Conservation (phyloP, 208 protist species). For the Ichthyophonus hoferi region DNA sequence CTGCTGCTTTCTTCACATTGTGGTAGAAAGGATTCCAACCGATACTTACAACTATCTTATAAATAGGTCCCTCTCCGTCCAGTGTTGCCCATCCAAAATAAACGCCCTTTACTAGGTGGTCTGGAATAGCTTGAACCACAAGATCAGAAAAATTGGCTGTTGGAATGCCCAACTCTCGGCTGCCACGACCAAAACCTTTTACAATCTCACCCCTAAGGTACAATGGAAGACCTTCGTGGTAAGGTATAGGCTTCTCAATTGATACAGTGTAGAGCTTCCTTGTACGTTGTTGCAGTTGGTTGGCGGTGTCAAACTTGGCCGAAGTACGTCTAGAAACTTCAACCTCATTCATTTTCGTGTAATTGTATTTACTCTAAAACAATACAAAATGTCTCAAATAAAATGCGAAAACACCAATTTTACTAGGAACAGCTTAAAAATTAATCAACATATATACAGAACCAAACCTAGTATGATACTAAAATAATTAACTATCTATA, state of each 20-base stretch:
- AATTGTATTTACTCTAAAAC: too few relatives aligned
- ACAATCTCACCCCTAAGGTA: conserved; percentile 69
- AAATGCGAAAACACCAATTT: too few relatives aligned
- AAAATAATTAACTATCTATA: too few relatives aligned
- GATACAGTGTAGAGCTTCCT: too few relatives aligned
- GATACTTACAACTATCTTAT: conserved; percentile 74
- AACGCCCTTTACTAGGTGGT: conserved; percentile 64
- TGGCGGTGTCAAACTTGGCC: too few relatives aligned
- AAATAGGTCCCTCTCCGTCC: conserved; percentile 50
- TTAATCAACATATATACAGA: too few relatives aligned
- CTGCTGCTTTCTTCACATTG: conserved; percentile 54
- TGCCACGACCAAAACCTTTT: conserved; percentile 72
- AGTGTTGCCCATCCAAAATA: conserved; percentile 76
- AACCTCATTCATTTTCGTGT: too few relatives aligned
- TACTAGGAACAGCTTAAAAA: too few relatives aligned
- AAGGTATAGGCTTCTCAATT: neutral
- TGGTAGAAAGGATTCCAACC: conserved; percentile 78
- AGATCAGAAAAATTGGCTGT: conserved; percentile 69
- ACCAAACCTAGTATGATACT: too few relatives aligned
- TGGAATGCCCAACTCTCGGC: conserved; percentile 71
- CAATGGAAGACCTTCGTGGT: conserved; percentile 48
- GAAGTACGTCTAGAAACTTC: too few relatives aligned
- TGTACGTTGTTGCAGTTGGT: too few relatives aligned
- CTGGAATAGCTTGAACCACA: conserved; percentile 53
- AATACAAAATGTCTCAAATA: too few relatives aligned